Percentiles rank a stretch among this genome's conserved stretches.
Conservation (phyloP, 2,329 filamentous ascomycete genomes). For the Phialemoniopsis sp. region DNA sequence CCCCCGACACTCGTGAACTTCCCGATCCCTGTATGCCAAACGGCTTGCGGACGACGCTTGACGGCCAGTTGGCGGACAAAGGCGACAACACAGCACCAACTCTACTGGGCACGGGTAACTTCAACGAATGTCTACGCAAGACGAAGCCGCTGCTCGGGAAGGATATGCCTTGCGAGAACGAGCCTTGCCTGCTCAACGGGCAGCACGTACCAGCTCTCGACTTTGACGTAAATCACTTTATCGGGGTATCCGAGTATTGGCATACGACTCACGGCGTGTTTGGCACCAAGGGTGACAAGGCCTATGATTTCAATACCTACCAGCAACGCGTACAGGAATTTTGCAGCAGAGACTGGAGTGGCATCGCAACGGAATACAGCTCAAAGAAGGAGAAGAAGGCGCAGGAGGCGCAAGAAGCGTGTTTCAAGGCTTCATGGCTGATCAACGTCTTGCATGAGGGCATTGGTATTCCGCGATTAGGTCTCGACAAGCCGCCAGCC, state of each 20-base stretch:
- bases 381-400: conserved; percentile 70
- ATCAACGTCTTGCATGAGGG: conserved; percentile 96
- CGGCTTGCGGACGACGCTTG: conserved; percentile 68
- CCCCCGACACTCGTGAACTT: conserved; percentile 55
- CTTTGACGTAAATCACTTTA: conserved; percentile 95
- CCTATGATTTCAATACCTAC: conserved; percentile 88
- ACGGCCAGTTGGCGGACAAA: conserved; percentile 53
- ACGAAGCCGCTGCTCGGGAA: conserved; percentile 88
- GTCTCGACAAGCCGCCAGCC: conserved; percentile 59
- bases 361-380: conserved; percentile 64
- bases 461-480: conserved; percentile 85
- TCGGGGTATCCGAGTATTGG: conserved; percentile 98
- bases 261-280: conserved; percentile 97
- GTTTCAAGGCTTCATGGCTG: conserved; percentile 97
- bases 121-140: conserved; percentile 75
- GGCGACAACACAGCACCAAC: conserved; percentile 22
- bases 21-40: conserved; percentile 88
- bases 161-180: conserved; percentile 75
- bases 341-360: conserved; percentile 77
- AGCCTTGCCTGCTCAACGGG: conserved; percentile 85
- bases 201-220: conserved; percentile 93
- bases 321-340: conserved; percentile 81
- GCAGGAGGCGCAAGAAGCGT: conserved; percentile 78
- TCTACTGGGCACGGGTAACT: conserved; percentile 80
- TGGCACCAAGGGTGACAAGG: conserved; percentile 69